Evolutionary conservation across 2,329 filamentous ascomycete species (phyloP).

Genomic region (Aspergillus ochraceus): DNA sequence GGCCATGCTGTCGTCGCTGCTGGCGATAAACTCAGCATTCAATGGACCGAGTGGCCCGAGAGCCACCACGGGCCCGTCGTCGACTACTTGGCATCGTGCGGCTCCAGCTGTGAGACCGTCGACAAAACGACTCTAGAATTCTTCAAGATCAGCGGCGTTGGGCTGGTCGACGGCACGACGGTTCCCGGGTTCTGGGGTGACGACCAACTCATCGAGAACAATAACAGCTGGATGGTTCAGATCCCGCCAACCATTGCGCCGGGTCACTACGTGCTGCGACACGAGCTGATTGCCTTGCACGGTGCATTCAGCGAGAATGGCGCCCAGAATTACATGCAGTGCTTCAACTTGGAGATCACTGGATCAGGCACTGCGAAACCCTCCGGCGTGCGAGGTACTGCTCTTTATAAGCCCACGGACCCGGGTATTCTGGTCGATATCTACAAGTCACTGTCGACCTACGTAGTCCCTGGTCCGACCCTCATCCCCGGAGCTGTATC

Average conservation of each 20-base stretch:
- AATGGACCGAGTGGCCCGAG: conserved; percentile 65
- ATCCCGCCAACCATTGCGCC: conserved; percentile 46
- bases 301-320: conserved; percentile 41
- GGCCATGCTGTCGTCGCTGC: conserved; percentile 56
- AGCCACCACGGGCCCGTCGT: conserved; percentile 63
- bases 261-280: conserved; percentile 53
- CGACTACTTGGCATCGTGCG: conserved; percentile 60
- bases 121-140: conserved; percentile 54
- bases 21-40: conserved; percentile 56
- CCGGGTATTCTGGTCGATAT: conserved; percentile 60
- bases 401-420: conserved; percentile 56
- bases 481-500: conserved; percentile 14
- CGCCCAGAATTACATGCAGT: conserved; percentile 53
- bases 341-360: conserved; percentile 59
- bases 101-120: conserved; percentile 53
- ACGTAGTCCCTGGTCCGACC: conserved; percentile 17
- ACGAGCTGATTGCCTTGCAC: conserved; percentile 54
- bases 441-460: conserved; percentile 38
- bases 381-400: conserved; percentile 49
- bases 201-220: conserved; percentile 50
- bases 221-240: conserved; percentile 48
- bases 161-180: conserved; percentile 46
- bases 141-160: conserved; percentile 61
- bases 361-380: conserved; percentile 49
- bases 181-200: conserved; percentile 54